Conservation (phyloP, 2,329 filamentous ascomycete genomes). For the Xylaria sp. region DNA sequence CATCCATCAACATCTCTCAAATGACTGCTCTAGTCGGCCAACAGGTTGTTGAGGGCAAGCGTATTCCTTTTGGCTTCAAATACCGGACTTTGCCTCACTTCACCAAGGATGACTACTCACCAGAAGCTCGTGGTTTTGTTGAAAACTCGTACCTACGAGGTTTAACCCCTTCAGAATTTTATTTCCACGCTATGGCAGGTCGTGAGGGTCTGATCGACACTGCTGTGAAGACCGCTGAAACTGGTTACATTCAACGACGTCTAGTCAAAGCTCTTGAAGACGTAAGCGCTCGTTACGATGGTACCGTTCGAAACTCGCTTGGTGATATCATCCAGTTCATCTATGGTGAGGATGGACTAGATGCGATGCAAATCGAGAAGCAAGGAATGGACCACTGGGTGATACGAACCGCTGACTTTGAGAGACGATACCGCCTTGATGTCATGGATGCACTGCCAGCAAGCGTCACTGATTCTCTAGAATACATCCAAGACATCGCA, state of each 20-base stretch:
- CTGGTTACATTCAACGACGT: constrained; percentile 98
- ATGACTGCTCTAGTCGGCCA: constrained; percentile 99
- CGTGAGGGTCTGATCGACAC: constrained; percentile 99
- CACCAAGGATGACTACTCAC: constrained; percentile 98
- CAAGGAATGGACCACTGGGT: constrained; percentile 89
- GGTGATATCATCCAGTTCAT: constrained; percentile 97
- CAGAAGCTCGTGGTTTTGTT: constrained; percentile 95
- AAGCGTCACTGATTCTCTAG: constrained; percentile 76
- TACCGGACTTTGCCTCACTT: constrained; percentile 97
- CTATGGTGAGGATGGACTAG: constrained; percentile 96
- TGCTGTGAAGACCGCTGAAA: constrained; percentile 98
- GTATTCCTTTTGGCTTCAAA: constrained; percentile 99
- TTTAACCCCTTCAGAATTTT: constrained; percentile 94
- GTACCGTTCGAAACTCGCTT: constrained; percentile 94
- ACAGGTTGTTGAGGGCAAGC: constrained; percentile 97
- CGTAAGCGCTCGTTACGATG: constrained; percentile 96
- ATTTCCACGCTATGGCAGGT: constrained; percentile 99
- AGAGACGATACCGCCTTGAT: constrained; percentile 84
- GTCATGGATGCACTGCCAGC: constrained; percentile 74
- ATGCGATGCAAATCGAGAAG: constrained; percentile 92
- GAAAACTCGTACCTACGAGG: constrained; percentile 98
- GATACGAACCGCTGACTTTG: constrained; percentile 80
- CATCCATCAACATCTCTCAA: constrained; percentile 98
- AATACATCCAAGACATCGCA: constrained; percentile 85
- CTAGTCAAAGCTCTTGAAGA: constrained; percentile 98